Conservation (phyloP, 345 rosid species). For the Cardamine occulta region DNA sequence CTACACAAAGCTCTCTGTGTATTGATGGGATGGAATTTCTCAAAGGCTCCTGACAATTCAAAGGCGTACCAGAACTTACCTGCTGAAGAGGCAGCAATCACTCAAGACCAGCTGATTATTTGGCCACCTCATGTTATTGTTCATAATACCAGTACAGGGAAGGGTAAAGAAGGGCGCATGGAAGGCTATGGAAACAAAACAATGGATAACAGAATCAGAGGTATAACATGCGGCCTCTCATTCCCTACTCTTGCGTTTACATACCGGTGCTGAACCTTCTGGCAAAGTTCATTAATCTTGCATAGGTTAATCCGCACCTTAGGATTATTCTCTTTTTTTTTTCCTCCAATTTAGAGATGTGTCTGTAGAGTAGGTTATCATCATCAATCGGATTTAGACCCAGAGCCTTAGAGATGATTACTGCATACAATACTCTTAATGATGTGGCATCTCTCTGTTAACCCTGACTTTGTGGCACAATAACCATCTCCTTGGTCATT, state of each 20-base stretch:
- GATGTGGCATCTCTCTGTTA: slow-evolving; percentile 29
- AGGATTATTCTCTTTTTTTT: not conserved
- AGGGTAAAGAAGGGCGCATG: slow-evolving; percentile 90
- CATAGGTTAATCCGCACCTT: slow-evolving; percentile 20
- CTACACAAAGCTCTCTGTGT: slow-evolving; percentile 94
- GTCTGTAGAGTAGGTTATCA: slow-evolving; percentile 24
- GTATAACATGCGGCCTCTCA: slow-evolving; percentile 55
- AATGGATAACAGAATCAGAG: slow-evolving; percentile 91
- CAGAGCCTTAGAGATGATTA: slow-evolving; percentile 31
- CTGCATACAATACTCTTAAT: not conserved
- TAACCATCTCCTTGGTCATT: slow-evolving; percentile 32
- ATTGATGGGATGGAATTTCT: slow-evolving; percentile 94
- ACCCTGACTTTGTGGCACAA: slow-evolving; percentile 8
- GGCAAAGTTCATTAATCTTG: slow-evolving; percentile 27
- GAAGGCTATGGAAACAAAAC: slow-evolving; percentile 98
- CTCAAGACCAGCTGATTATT: slow-evolving; percentile 85
- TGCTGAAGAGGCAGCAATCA: slow-evolving; percentile 74
- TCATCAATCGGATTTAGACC: slow-evolving; percentile 1
- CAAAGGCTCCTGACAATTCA: slow-evolving; percentile 83
- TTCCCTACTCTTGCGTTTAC: slow-evolving; percentile 44
- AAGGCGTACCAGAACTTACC: slow-evolving; percentile 79
- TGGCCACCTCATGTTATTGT: slow-evolving; percentile 97
- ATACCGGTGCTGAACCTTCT: slow-evolving; percentile 12
- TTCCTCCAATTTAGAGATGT: not conserved
- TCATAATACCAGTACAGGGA: slow-evolving; percentile 93